phyloP scores from a whole-genome alignment of 805 yeast species.

The Candida verbasci region DNA sequence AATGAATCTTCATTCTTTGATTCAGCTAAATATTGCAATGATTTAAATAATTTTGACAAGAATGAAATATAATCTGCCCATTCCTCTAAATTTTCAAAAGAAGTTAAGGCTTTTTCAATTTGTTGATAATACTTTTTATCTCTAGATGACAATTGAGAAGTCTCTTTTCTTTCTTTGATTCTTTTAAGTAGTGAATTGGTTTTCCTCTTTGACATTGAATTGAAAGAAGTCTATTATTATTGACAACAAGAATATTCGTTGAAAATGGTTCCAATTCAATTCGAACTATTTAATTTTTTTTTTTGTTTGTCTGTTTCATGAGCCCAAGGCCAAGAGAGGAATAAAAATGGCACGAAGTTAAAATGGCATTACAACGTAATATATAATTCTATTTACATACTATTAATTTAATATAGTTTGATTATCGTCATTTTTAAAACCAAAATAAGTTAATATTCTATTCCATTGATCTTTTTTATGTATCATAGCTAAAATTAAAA shows the following conservation, averaged over 20 bases:
- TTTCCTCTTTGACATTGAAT: not conserved
- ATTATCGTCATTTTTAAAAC: slow-evolving; percentile 9
- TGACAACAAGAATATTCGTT: no score
- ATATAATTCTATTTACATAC: no score
- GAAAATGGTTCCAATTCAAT: no score
- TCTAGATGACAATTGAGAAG: slow-evolving; percentile 10
- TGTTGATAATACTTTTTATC: slow-evolving; percentile 66
- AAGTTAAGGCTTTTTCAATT: slow-evolving; percentile 66
- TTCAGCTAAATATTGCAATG: slow-evolving; percentile 41
- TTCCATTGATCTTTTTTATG: slow-evolving; percentile 98
- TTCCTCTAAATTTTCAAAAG: slow-evolving; percentile 81
- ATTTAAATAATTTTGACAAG: slow-evolving; percentile 71
- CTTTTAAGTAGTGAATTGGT: not conserved
- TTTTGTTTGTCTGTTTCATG: no score
- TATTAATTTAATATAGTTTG: no score
- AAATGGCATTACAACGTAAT: no score
- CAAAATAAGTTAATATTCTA: slow-evolving; percentile 31
- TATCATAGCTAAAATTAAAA: slow-evolving; percentile 84
- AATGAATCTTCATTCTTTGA: slow-evolving; percentile 28
- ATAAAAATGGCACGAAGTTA: no score
- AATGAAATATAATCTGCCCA: slow-evolving; percentile 99
- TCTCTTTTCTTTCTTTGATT: not conserved
- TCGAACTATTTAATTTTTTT: no score
- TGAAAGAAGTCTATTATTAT: no score
- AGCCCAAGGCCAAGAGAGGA: no score